phyloP scores from a whole-genome alignment of 495 filamentous ascomycete genomes.

The Apiosordaria backusii region DNA sequence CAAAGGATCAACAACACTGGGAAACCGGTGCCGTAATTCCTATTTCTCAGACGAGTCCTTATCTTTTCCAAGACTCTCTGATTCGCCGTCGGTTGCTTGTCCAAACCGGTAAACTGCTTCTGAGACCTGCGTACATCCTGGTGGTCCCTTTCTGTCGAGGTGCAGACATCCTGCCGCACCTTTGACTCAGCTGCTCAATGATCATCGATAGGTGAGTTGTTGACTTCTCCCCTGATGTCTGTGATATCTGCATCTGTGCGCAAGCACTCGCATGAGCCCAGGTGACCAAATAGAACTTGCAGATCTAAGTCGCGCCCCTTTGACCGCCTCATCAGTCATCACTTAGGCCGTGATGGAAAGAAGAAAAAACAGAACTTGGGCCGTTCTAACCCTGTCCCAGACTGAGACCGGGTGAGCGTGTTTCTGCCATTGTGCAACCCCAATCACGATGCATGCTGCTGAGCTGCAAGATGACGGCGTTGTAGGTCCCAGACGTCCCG shows the following conservation, averaged over 20 bases:
- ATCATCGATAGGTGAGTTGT: background rate
- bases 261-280: background rate
- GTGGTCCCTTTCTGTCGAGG: background rate
- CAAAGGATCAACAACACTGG: background rate
- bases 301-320: background rate
- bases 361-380: background rate
- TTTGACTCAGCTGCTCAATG: conserved; percentile 1
- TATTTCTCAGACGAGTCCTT: background rate
- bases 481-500: background rate
- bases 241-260: background rate
- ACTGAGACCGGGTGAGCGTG: background rate
- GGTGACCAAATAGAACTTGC: background rate
- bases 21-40: background rate
- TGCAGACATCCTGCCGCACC: background rate
- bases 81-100: background rate
- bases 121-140: background rate
- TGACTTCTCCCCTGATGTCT: background rate
- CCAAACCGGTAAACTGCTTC: background rate
- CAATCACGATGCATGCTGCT: background rate
- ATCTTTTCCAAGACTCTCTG: background rate
- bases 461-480: conserved; percentile 10
- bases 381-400: background rate
- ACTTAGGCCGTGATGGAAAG: background rate
- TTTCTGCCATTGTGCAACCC: background rate
- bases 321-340: background rate